Base-by-base conservation (phyloP, 768 basidiomycete species). In the Mycena filopes region DNA sequence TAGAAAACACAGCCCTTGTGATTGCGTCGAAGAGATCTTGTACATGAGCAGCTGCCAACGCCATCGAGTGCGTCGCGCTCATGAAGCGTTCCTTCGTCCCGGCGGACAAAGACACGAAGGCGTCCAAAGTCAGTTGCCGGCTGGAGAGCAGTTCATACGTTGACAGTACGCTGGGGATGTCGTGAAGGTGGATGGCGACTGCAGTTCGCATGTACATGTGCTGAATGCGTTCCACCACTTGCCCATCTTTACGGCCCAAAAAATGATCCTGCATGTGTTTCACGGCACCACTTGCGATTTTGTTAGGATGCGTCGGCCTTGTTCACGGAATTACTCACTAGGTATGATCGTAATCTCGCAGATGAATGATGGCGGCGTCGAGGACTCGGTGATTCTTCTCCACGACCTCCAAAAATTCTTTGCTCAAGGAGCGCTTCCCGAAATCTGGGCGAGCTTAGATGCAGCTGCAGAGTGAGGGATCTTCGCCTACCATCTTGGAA, bases 131-230 rank as follows among this genome's bases (percentile, higher is more conserved):
- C 25, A 55, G 8, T n/a, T 26, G 53, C 4, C 53, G 38, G 18
- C 40, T 55, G 4, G 53, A 55, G 3, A 55, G 25, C 0, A 55
- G 40, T 15, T 41, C 40, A 25, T 55, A 55, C 15, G 53, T 55
- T 16, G 15, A 7, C 16, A 42, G 40, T 1, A 28, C 53, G 2
- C 40, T 41, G 8, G 38, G 23, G 3, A 55, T 55, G n/a, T 55
- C 53, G 16, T 41, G 25, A 2, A 55, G 8, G 16, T 55, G 40
- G 12, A 42, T 55, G 2, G 53, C 40, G 8, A 55, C 23, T 2
- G 53, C 53, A 2, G 42, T 28, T 9, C 53, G 38, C 53, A 55
- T 55, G 11, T 38, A 55, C 40, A 55, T 41, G 12, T 55, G 53
- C 21, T 55, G 53, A 20, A 41, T 41, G 16, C 53, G 38, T 18